phyloP scores from a whole-genome alignment of 257 asterid species.

The Primulina tabacum region DNA sequence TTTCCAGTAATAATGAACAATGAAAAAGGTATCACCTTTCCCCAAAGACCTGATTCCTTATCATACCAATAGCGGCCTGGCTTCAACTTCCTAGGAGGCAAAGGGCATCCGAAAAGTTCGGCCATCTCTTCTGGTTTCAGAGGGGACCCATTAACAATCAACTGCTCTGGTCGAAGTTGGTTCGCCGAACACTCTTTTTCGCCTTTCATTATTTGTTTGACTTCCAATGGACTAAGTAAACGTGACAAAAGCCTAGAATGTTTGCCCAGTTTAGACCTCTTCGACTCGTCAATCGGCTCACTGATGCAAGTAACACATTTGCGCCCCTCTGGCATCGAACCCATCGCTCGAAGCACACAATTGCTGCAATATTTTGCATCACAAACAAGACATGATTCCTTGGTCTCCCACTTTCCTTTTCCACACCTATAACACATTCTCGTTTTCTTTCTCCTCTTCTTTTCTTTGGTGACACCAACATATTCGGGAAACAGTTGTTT shows the following conservation, averaged over 20 bases:
- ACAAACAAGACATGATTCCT: conserved; percentile 84
- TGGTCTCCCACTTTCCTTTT: conserved; percentile 84
- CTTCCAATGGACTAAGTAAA: conserved; percentile 83
- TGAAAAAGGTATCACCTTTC: conserved; percentile 53
- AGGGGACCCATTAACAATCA: conserved; percentile 77
- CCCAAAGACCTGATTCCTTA: conserved; percentile 94
- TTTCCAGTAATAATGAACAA: conserved; percentile 1
- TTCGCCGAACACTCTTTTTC: conserved; percentile 86
- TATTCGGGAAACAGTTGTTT: conserved; percentile 63
- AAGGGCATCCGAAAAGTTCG: conserved; percentile 70
- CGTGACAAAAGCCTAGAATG: conserved; percentile 67
- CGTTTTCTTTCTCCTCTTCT: conserved; percentile 64
- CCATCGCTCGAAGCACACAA: conserved; percentile 98
- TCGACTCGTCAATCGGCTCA: conserved; percentile 79
- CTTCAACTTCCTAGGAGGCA: conserved; percentile 79
- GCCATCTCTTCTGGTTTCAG: conserved; percentile 81
- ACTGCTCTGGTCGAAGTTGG: conserved; percentile 91
- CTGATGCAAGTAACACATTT: conserved; percentile 89
- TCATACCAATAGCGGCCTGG: conserved; percentile 97
- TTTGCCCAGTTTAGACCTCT: conserved; percentile 68
- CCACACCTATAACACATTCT: conserved; percentile 84
- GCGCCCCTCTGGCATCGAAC: conserved; percentile 97
- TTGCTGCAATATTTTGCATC: conserved; percentile 77
- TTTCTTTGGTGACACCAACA: conserved; percentile 52
- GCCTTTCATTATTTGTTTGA: conserved; percentile 84